Evolutionary conservation across 169 alveolate species (phyloP).

Genomic region (Plasmodium gonderi): DNA sequence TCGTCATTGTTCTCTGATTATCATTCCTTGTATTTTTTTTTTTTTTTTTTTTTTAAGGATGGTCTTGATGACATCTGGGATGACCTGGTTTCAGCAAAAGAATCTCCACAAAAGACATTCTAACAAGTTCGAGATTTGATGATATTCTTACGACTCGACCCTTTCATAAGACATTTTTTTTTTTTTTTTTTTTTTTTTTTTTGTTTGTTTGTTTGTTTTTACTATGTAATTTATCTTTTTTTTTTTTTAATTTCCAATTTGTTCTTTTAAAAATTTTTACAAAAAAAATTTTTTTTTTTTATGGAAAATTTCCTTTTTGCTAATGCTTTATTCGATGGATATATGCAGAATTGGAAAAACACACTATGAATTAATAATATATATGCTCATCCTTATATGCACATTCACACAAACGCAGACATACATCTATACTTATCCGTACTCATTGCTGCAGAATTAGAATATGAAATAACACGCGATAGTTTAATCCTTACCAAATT

Average conservation of each 20-base stretch:
- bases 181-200: background rate
- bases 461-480: background rate
- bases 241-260: background rate
- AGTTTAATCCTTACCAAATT: conserved; percentile 26
- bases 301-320: background rate
- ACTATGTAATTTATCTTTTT: background rate
- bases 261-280: background rate
- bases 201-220: background rate
- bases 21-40: no score
- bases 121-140: conserved; percentile 14
- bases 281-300: background rate
- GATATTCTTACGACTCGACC: background rate
- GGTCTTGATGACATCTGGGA: conserved; percentile 47
- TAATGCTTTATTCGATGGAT: background rate
- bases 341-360: background rate
- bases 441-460: background rate
- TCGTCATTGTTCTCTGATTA: no score
- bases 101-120: conserved; percentile 5
- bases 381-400: background rate
- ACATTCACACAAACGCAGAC: background rate
- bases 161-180: background rate
- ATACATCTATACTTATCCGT: background rate
- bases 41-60: conserved; percentile 25
- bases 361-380: background rate
- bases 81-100: conserved; percentile 59